Conservation (phyloP, 768 basidiomycete genomes). For the Lentinus tigrinus region DNA sequence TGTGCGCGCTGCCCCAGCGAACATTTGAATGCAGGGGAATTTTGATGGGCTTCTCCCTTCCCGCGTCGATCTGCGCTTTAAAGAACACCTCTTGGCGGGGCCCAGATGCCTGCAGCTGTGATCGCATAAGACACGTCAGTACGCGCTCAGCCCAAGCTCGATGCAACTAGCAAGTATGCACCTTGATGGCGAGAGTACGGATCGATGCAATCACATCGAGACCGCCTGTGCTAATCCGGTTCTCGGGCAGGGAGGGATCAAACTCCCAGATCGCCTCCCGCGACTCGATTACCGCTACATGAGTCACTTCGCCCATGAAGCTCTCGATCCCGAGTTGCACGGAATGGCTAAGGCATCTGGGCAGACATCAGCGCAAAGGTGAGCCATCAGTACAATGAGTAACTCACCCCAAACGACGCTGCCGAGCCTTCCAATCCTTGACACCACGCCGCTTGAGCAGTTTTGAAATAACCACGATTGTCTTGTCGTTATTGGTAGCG, state of each 20-base stretch:
- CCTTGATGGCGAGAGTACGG: conserved; percentile 31
- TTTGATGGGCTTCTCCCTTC: neutral
- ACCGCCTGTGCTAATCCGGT: conserved; percentile 25
- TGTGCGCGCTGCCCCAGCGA: neutral
- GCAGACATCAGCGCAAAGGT: neutral
- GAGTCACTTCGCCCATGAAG: conserved; percentile 33
- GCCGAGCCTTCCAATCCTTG: neutral
- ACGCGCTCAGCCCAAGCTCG: neutral
- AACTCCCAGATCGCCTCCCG: conserved; percentile 35
- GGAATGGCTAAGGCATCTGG: conserved; percentile 29
- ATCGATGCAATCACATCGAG: conserved; percentile 33
- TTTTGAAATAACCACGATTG: conserved; percentile 18
- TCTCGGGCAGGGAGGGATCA: conserved; percentile 25
- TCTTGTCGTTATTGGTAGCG: conserved; percentile 19
- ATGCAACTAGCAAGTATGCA: conserved; percentile 9
- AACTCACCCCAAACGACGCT: neutral
- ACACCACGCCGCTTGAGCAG: neutral
- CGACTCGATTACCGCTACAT: conserved; percentile 28
- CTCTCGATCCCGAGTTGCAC: conserved; percentile 27
- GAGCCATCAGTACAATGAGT: neutral
- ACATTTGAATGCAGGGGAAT: neutral
- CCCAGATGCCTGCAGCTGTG: neutral
- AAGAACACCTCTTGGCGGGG: neutral
- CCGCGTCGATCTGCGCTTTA: neutral
- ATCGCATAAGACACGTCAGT: neutral